phyloP scores from a whole-genome alignment of 2,329 filamentous ascomycete species.

The Cordyceps militaris region DNA sequence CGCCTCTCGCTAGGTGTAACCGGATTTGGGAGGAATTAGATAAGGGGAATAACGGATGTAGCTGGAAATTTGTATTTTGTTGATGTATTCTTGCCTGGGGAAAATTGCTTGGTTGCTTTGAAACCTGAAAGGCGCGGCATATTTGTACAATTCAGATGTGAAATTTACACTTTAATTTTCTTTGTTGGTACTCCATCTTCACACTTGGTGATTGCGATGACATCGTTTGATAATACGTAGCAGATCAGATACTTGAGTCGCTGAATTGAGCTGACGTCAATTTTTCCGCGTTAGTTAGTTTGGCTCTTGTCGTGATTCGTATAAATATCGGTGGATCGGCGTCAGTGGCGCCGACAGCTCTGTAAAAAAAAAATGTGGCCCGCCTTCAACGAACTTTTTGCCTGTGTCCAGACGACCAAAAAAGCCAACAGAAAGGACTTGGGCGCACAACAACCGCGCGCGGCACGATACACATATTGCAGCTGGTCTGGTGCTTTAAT shows the following conservation, averaged over 20 bases:
- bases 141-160: neutral
- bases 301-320: neutral
- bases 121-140: neutral
- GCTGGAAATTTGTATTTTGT: conserved; percentile 7
- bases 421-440: neutral
- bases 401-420: neutral
- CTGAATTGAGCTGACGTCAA: too few relatives aligned
- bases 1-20: neutral
- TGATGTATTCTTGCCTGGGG: neutral
- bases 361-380: conserved; percentile 2
- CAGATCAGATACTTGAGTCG: too few relatives aligned
- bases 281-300: neutral
- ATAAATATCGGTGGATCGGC: conserved; percentile 6
- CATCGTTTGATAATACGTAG: too few relatives aligned
- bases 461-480: neutral
- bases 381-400: neutral
- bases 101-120: neutral
- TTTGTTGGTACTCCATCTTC: too few relatives aligned
- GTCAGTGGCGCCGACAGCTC: neutral
- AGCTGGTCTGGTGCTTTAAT: neutral
- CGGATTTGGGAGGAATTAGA: neutral
- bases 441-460: neutral
- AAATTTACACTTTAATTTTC: conserved; percentile 3
- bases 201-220: too few relatives aligned
- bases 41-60: neutral